Evolutionary conservation across 148 eudicot genomes (phyloP).

Genomic region (Camellia granthamiana): DNA sequence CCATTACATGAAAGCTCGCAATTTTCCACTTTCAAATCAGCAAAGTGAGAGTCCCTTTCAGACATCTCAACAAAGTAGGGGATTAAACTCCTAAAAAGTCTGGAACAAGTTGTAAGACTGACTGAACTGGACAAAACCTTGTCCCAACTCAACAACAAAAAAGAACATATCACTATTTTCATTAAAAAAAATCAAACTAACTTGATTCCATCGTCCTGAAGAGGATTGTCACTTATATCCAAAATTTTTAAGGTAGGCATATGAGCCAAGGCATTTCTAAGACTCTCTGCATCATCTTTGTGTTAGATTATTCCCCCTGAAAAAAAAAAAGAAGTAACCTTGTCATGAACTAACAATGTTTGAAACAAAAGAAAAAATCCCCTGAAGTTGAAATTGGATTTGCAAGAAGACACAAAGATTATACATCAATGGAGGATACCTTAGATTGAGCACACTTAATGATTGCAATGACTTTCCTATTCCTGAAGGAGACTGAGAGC

Average conservation of each 20-base stretch:
- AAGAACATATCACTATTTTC: neutral
- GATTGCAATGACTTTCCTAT: conserved; percentile 53
- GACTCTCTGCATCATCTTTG: conserved; percentile 58
- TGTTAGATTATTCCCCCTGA: conserved; percentile 60
- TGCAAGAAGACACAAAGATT: neutral
- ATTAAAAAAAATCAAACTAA: conserved; percentile 26
- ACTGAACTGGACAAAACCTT: neutral
- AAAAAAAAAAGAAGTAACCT: conserved; percentile 6
- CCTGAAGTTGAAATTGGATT: neutral
- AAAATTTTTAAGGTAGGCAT: conserved; percentile 71
- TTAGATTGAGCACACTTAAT: conserved; percentile 65
- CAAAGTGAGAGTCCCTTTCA: conserved; percentile 33
- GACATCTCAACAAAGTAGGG: conserved; percentile 50
- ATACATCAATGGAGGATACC: conserved; percentile 36
- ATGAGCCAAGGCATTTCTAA: conserved; percentile 52
- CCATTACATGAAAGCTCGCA: conserved; percentile 67
- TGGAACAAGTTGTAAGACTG: conserved; percentile 9
- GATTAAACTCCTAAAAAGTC: conserved; percentile 56
- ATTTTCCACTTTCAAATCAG: conserved; percentile 56
- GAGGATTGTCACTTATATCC: conserved; percentile 77
- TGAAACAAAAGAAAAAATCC: neutral
- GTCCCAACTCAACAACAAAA: conserved; percentile 5
- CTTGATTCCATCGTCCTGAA: conserved; percentile 78
- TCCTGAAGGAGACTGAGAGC: conserved; percentile 24
- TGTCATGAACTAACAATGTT: conserved; percentile 8